A percentile compares a stretch with the other conserved stretches of the same genome.
phyloP scores from a whole-genome alignment of 2,329 filamentous ascomycete genomes.

The Xylariaceae sp. region DNA sequence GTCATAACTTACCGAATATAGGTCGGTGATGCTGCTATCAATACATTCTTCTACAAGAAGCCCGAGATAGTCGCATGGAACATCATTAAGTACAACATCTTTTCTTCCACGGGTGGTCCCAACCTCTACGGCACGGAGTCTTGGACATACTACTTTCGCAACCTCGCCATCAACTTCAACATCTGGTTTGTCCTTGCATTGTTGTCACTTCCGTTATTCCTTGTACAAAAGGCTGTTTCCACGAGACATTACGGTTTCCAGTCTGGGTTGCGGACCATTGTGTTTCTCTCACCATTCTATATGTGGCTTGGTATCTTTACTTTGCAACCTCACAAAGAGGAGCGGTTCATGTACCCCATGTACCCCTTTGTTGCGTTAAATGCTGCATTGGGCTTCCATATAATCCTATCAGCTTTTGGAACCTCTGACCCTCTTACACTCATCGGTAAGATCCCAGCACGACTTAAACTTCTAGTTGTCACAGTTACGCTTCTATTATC shows the following conservation, averaged over 20 bases:
- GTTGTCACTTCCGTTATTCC: slow-evolving; percentile 71
- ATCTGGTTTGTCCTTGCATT: slow-evolving; percentile 87
- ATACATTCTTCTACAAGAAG: slow-evolving; percentile 84
- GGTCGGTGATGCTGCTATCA: slow-evolving; percentile 70
- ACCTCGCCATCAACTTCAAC: slow-evolving; percentile 92
- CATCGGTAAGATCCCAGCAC: slow-evolving; percentile 71
- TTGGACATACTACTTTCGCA: slow-evolving; percentile 95
- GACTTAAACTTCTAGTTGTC: slow-evolving; percentile 71
- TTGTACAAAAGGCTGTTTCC: slow-evolving; percentile 70
- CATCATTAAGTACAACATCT: slow-evolving; percentile 94
- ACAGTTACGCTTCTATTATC: slow-evolving; percentile 64
- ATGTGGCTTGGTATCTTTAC: slow-evolving; percentile 94
- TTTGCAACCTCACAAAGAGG: slow-evolving; percentile 92
- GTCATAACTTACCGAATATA: slow-evolving; percentile 41
- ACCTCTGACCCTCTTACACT: slow-evolving; percentile 68
- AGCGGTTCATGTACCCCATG: slow-evolving; percentile 96
- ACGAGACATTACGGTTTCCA: slow-evolving; percentile 65
- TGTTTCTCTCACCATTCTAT: slow-evolving; percentile 86
- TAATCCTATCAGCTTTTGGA: slow-evolving; percentile 75
- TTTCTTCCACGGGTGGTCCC: slow-evolving; percentile 79
- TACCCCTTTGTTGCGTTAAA: slow-evolving; percentile 92
- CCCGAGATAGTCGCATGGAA: slow-evolving; percentile 81
- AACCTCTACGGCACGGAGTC: slow-evolving; percentile 95
- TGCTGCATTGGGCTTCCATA: slow-evolving; percentile 81
- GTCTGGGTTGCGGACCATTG: slow-evolving; percentile 72